phyloP scores from a whole-genome alignment of 495 filamentous ascomycete species.

The Xylaria acuta region DNA sequence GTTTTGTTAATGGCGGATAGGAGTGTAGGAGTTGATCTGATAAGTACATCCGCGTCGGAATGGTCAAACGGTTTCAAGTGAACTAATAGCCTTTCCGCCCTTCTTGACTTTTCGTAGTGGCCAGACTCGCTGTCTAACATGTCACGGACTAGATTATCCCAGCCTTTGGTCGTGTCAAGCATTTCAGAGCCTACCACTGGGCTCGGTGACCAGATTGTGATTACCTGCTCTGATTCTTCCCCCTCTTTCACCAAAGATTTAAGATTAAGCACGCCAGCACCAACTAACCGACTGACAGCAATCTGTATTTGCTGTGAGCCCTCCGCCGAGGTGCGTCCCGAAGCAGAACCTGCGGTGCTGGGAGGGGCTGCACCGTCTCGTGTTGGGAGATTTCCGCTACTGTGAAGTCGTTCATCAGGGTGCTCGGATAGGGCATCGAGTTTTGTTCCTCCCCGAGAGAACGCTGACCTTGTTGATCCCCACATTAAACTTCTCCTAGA shows the following conservation, averaged over 20 bases:
- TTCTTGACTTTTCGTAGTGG: slow-evolving; percentile 72
- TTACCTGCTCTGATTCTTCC: slow-evolving; percentile 74
- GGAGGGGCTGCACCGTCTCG: slow-evolving; percentile 56
- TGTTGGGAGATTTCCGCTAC: slow-evolving; percentile 42
- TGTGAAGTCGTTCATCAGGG: slow-evolving; percentile 46
- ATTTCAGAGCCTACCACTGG: slow-evolving; percentile 54
- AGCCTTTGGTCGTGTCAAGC: slow-evolving; percentile 67
- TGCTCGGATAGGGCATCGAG: slow-evolving; percentile 58
- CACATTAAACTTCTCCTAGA: slow-evolving; percentile 88
- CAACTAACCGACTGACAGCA: slow-evolving; percentile 67
- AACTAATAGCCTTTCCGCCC: slow-evolving; percentile 75
- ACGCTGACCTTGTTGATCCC: slow-evolving; percentile 60
- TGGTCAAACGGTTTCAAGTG: slow-evolving; percentile 76
- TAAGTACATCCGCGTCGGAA: slow-evolving; percentile 77
- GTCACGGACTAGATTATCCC: slow-evolving; percentile 76
- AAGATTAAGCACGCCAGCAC: slow-evolving; percentile 81
- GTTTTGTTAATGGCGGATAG: slow-evolving; percentile 81
- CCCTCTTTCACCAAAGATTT: slow-evolving; percentile 78
- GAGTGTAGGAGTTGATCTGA: slow-evolving; percentile 85
- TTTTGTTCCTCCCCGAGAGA: slow-evolving; percentile 53
- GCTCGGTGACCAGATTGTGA: slow-evolving; percentile 79
- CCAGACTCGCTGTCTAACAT: slow-evolving; percentile 74
- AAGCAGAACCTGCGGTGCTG: slow-evolving; percentile 61
- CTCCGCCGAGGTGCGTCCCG: slow-evolving; percentile 53
- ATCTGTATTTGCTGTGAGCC: slow-evolving; percentile 48